Percentiles rank a stretch among this genome's conserved stretches.
Evolutionary conservation across 345 rosid genomes (phyloP).

Genomic region (Eucalyptus polybractea): DNA sequence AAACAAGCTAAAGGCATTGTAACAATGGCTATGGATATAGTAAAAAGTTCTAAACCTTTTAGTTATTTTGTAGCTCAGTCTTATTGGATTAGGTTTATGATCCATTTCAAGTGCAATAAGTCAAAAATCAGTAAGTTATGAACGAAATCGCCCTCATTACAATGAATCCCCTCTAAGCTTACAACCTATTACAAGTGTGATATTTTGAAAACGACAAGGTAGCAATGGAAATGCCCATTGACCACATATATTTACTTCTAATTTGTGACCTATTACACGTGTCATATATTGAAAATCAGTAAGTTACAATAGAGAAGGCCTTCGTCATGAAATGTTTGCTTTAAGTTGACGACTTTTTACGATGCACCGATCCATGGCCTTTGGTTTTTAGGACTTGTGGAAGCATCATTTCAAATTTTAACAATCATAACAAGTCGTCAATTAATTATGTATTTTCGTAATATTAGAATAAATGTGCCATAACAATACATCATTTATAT

Average conservation of each 20-base stretch:
- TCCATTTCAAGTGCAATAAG: background rate
- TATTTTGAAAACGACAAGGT: background rate
- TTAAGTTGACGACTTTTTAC: background rate
- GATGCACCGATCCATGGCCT: background rate
- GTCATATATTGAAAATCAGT: background rate
- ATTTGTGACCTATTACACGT: background rate
- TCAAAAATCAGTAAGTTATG: background rate
- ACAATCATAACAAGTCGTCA: background rate
- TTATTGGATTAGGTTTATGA: background rate
- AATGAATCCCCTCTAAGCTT: background rate
- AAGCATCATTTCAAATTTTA: background rate
- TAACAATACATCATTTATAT: background rate
- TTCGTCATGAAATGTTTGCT: background rate
- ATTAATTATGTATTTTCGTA: background rate
- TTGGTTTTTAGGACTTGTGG: background rate
- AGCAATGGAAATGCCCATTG: background rate
- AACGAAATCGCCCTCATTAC: background rate
- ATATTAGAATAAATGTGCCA: background rate
- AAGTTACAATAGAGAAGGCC: background rate
- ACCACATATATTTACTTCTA: background rate
- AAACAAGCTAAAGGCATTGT: background rate
- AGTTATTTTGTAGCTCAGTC: background rate
- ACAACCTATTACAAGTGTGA: background rate
- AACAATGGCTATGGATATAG: accelerated
- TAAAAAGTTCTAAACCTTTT: background rate